Percentiles rank a stretch among this genome's conserved stretches.
phyloP scores from a whole-genome alignment of 352 stramenopile genomes.

The Thraustochytrium striatum region DNA sequence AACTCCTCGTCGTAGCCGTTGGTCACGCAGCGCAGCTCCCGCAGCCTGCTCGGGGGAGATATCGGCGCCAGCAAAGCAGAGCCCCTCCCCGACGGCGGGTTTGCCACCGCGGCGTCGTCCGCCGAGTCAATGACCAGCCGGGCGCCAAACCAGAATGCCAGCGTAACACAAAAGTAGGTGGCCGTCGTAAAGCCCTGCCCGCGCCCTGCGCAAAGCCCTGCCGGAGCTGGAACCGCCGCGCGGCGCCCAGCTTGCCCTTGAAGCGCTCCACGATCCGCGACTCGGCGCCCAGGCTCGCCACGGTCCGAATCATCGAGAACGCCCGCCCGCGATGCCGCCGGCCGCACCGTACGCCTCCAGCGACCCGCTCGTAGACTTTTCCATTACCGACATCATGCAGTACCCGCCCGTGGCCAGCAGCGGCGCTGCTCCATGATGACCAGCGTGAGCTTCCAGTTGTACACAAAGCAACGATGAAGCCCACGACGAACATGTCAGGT shows the following conservation, averaged over 20 bases:
- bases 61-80: background rate
- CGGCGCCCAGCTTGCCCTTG: background rate
- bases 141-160: slow-evolving; percentile 78
- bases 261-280: slow-evolving; percentile 27
- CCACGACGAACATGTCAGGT: slow-evolving; percentile 46
- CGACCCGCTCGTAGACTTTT: background rate
- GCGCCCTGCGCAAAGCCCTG: slow-evolving; percentile 26
- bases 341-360: slow-evolving; percentile 43
- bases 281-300: slow-evolving; percentile 37
- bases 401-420: slow-evolving; percentile 37
- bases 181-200: slow-evolving; percentile 44
- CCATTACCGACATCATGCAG: slow-evolving; percentile 50
- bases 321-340: slow-evolving; percentile 48
- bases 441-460: slow-evolving; percentile 52
- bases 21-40: background rate
- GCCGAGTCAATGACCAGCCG: slow-evolving; percentile 75
- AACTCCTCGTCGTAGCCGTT: background rate
- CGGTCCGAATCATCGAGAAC: slow-evolving; percentile 47
- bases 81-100: slow-evolving; percentile 46
- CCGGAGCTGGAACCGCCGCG: slow-evolving; percentile 6
- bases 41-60: background rate
- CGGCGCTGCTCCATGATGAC: slow-evolving; percentile 48
- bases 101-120: slow-evolving; percentile 1
- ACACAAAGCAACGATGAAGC: slow-evolving; percentile 44
- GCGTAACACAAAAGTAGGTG: slow-evolving; percentile 47